These are phyloP conservation scores for Zhuliangozyma parablackwelliae DNA, from an alignment of 1,139 yeast genomes.

Conservation along the genomic window DNA sequence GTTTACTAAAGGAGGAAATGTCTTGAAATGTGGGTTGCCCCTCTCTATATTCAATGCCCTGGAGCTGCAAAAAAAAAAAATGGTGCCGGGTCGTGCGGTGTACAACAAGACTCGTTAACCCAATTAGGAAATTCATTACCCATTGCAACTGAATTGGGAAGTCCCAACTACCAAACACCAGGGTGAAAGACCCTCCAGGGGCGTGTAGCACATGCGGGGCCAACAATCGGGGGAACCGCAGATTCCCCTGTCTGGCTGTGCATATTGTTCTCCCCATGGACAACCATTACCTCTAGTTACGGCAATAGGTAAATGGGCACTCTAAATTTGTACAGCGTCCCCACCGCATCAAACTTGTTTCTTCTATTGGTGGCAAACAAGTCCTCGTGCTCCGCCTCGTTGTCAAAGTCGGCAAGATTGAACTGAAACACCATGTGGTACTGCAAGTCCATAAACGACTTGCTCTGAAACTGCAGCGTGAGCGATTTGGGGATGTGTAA, in stretches of 20 bases:
- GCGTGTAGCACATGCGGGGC: too few relatives aligned
- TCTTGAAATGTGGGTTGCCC: too few relatives aligned
- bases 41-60: too few relatives aligned
- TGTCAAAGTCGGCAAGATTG: slow-evolving; percentile 25
- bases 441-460: slow-evolving; percentile 33
- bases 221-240: too few relatives aligned
- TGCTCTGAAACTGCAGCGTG: slow-evolving; percentile 36
- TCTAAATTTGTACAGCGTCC: slow-evolving; percentile 32
- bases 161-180: too few relatives aligned
- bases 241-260: too few relatives aligned
- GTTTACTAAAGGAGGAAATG: slow-evolving; percentile 2
- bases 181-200: too few relatives aligned
- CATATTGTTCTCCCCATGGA: too few relatives aligned
- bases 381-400: slow-evolving; percentile 2
- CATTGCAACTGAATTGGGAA: not conserved
- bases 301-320: slow-evolving; percentile 27
- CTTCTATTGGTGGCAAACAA: slow-evolving; percentile 6
- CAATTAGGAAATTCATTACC: slow-evolving; percentile 1
- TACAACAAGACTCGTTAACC: not conserved
- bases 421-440: slow-evolving; percentile 38
- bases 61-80: slow-evolving; percentile 1
- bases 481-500: slow-evolving; percentile 30
- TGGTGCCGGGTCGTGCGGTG: not conserved
- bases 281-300: too few relatives aligned
- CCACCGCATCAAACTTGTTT: slow-evolving; percentile 25